These are phyloP conservation scores for Bryopsis sp. DNA, from an alignment of 139 green algal genomes.

Conservation along the genomic window DNA sequence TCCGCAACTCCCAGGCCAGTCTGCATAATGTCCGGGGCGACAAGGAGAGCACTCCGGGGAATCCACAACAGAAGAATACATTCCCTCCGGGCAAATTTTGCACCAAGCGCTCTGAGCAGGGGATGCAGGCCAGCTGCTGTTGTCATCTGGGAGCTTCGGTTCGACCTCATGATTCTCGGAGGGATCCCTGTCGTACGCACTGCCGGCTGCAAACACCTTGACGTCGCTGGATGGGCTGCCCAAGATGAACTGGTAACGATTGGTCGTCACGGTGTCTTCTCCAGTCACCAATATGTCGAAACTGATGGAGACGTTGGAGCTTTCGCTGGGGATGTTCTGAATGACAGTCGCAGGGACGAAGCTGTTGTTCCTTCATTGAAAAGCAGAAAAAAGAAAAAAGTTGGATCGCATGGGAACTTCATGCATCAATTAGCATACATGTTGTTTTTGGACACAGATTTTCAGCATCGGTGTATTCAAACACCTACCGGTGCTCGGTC, in stretches of 20 bases:
- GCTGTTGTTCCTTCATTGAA: no score
- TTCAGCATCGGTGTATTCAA: neutral
- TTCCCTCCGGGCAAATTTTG: neutral
- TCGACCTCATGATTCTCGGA: neutral
- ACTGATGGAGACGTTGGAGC: neutral
- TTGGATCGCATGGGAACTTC: no score
- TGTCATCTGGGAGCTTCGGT: neutral
- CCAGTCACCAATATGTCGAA: constrained; percentile 9
- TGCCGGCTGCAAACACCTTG: constrained; percentile 2
- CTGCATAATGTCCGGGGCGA: neutral
- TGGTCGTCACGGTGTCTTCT: constrained; percentile 14
- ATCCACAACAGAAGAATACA: constrained; percentile 1
- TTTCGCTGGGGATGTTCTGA: no score
- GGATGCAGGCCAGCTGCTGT: neutral
- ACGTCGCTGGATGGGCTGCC: neutral
- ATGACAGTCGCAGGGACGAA: no score
- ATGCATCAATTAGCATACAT: no score
- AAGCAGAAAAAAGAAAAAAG: no score
- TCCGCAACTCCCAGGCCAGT: neutral
- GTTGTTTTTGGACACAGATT: no score
- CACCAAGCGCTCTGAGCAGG: neutral
- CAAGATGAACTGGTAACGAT: constrained; percentile 11
- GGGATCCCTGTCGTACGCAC: constrained; percentile 1
- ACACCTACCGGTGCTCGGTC: no score
- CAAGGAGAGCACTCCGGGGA: neutral